Conservation (phyloP, 202 grass and related monocot genomes). For the Schoenoplectus triqueter region DNA sequence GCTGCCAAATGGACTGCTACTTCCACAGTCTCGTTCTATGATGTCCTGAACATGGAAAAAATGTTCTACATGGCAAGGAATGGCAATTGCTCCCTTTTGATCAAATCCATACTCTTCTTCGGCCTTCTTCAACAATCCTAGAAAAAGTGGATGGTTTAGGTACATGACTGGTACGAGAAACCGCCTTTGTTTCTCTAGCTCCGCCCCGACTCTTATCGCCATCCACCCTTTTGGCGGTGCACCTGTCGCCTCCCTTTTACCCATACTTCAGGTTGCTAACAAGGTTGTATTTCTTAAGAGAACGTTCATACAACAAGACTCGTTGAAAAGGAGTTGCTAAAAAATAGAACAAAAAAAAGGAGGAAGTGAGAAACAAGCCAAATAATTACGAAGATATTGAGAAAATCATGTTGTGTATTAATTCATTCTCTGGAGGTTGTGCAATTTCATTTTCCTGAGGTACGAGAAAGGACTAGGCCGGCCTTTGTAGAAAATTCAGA, state of each 20-base stretch:
- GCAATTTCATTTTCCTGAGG: background rate
- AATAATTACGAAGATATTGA: background rate
- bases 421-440: background rate
- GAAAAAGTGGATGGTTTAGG: slow-evolving; percentile 68
- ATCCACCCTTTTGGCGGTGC: slow-evolving; percentile 52
- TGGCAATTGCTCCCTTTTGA: slow-evolving; percentile 47
- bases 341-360: background rate
- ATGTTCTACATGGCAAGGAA: slow-evolving; percentile 49
- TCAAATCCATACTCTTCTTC: slow-evolving; percentile 63
- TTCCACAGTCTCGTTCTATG: slow-evolving; percentile 48
- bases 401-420: background rate
- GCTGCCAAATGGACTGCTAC: background rate
- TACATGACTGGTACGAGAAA: slow-evolving; percentile 63
- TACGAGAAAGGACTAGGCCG: background rate
- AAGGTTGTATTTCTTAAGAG: background rate
- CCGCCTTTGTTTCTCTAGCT: slow-evolving; percentile 45
- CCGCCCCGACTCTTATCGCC: slow-evolving; percentile 52
- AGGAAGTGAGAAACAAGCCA: background rate
- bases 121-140: slow-evolving; percentile 59
- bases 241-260: slow-evolving; percentile 36
- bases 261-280: slow-evolving; percentile 29
- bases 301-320: slow-evolving; percentile 21
- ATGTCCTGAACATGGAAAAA: slow-evolving; percentile 45
- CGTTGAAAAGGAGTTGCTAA: background rate
- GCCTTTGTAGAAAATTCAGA: background rate